Base-by-base conservation (phyloP, 208 protist genomes). In the Trypanosoma congolense region DNA sequence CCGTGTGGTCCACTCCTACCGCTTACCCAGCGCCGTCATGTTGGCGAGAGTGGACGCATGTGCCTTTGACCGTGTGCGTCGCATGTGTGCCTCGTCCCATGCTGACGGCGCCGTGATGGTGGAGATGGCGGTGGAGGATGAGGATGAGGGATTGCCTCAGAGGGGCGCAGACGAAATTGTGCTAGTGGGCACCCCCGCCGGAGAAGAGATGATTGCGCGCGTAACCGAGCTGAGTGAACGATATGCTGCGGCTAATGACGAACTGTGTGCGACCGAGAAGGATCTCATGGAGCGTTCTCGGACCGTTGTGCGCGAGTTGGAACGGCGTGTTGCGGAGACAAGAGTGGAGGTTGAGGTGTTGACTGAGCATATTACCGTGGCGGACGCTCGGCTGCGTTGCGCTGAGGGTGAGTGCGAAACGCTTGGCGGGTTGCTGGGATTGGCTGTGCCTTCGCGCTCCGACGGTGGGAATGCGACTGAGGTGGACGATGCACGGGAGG, bases 31-130 rank as follows among this genome's bases (percentile, higher is more conserved):
- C 5, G 42, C 29, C 2, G 26, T 2, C 3, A 18, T 58, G 5
- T 22, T 65, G 10, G 35, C 28, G 1, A 55, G 58, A 35, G 35
- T 43, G 30, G 61, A 70, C 36, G 24, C 6, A 19, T 24, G 25
- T 18, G 52, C 30, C 19, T 54, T 62, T 6, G 30, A 53, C 40
- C 40, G 50, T 18, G 26, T 75, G 50, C 68, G 9, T 44, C 57
- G 44, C 56, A 56, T 18, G 19, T 46, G 12, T 19, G 21, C 5
- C 6, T 24, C 10, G 18, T 46, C 18, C n/a, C 9, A 9, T 24
- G 42, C 10, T 46, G 42, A 24, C 21, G n/a, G n/a, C n/a, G 6
- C 21, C n/a, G 42, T 9, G 12, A n/a, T n/a, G 28, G 35, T 40
- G n/a, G 3, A 12, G 1, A n/a, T 43, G 21, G 30, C 18, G 6